Evolutionary conservation across 768 basidiomycete species (phyloP), one percentile per base, ranked within the genome.

Genomic region (Auriscalpium orientale): DNA sequence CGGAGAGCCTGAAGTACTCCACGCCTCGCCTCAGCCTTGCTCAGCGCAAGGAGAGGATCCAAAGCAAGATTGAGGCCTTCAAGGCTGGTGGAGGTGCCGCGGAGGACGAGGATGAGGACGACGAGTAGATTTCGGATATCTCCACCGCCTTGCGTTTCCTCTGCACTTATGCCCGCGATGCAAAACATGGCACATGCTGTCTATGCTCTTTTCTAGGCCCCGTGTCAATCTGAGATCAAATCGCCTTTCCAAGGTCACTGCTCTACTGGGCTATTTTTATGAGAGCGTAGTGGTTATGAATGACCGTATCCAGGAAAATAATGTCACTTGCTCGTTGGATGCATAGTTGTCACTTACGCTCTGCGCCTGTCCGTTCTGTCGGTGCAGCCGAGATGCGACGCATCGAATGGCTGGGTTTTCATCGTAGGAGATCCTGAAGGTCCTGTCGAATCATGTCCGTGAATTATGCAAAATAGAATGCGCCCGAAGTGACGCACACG

Each of bases 31-130:
- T 93, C 69, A 91, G 84, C 38, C 66, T 79, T 63, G 91, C 79
- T 49, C 75, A 95, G 77, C 85, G 94, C 69, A 80, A 83, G 71
- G 84, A 77, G 61, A 80, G 79, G 57, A 91, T 99, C 74, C 83
- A 88, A 61, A 79, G 74, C 64, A 98, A 91, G 79, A 98, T 98
- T 73, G 83, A 86, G 67, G 85, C 86, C 56, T 98, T 95, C 87
- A 80, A 91, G 72, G 79, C 82, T 46, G 80, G 81, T 63, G 83
- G 77, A 48, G 77, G 68, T 38, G 70, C 64, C 7, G 70, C 40
- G 46, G 72, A 55, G 18, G 76, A 66, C 52, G 84, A 71, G 10
- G 79, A 74, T 16, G 81, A 76, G 22, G 81, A 83, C 57, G 77
- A 75, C 50, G 85, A 90, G 74, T 86, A 83, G 74, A 73, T 37